These are phyloP conservation scores for Botrytis byssoidea DNA, from an alignment of 2,329 filamentous ascomycete genomes.

Conservation along the genomic window DNA sequence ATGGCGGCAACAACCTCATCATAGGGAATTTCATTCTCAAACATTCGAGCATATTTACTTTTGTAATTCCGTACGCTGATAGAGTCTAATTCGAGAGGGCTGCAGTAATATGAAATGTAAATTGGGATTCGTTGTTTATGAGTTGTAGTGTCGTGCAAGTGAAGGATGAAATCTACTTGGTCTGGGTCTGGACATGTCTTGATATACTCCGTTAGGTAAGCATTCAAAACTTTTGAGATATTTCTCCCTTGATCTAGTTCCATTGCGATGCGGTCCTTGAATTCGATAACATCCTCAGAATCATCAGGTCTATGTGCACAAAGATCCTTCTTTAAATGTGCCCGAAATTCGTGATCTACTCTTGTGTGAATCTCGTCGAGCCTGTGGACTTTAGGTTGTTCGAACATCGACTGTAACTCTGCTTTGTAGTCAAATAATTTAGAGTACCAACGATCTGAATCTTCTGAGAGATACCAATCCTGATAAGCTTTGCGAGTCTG, in stretches of 20 bases:
- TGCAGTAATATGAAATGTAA: slow-evolving; percentile 36
- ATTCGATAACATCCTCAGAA: slow-evolving; percentile 13
- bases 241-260: slow-evolving; percentile 25
- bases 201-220: slow-evolving; percentile 23
- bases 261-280: slow-evolving; percentile 19
- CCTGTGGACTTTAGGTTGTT: slow-evolving; percentile 25
- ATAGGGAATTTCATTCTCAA: slow-evolving; percentile 30
- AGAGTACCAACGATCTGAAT: slow-evolving; percentile 31
- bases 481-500: slow-evolving; percentile 33
- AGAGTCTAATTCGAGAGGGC: slow-evolving; percentile 25
- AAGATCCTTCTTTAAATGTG: slow-evolving; percentile 32
- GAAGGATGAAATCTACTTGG: slow-evolving; percentile 23
- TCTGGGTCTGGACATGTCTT: slow-evolving; percentile 20
- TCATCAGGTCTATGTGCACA: slow-evolving; percentile 25
- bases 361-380: slow-evolving; percentile 31
- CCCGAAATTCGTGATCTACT: slow-evolving; percentile 29
- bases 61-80: slow-evolving; percentile 34
- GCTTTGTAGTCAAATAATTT: slow-evolving; percentile 26
- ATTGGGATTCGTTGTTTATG: slow-evolving; percentile 31
- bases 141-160: slow-evolving; percentile 27
- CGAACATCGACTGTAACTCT: slow-evolving; percentile 30
- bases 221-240: slow-evolving; percentile 26
- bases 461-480: slow-evolving; percentile 33
- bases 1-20: slow-evolving; percentile 33
- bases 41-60: slow-evolving; percentile 35